A percentile compares a stretch with the other conserved stretches of the same genome.
Evolutionary conservation across 805 yeast genomes (phyloP).

Genomic region (Barnettozyma salicaria): DNA sequence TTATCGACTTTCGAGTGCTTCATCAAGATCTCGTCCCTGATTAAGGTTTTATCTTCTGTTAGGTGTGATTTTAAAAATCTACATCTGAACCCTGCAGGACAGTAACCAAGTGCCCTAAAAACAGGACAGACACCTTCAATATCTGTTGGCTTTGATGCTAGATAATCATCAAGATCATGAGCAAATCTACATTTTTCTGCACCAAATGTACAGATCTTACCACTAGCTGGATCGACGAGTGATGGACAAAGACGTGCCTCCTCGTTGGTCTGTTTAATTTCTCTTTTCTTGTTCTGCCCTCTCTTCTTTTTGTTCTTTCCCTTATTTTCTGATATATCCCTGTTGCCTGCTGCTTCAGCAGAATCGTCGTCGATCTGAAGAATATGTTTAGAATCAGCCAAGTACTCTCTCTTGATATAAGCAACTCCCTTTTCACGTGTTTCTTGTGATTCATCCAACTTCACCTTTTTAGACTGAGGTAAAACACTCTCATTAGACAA

Average conservation of each 20-base stretch:
- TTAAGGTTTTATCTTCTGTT: constrained; percentile 37
- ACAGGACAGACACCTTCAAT: constrained; percentile 82
- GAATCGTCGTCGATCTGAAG: constrained; percentile 38
- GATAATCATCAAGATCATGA: constrained; percentile 66
- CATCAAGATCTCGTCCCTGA: constrained; percentile 39
- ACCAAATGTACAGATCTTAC: constrained; percentile 53
- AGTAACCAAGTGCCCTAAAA: constrained; percentile 70
- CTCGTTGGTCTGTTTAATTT: constrained; percentile 63
- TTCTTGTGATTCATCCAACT: constrained; percentile 7
- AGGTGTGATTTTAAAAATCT: constrained; percentile 80
- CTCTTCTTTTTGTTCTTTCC: constrained; percentile 47
- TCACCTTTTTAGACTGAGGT: constrained; percentile 14
- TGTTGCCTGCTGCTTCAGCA: constrained; percentile 37
- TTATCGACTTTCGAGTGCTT: constrained; percentile 32
- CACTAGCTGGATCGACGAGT: constrained; percentile 47
- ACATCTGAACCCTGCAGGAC: constrained; percentile 91
- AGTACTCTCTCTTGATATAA: constrained; percentile 64
- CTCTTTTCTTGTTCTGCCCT: constrained; percentile 84
- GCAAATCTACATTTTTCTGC: constrained; percentile 65
- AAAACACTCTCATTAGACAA: constrained; percentile 10
- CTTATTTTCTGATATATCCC: constrained; percentile 30
- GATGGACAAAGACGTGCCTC: constrained; percentile 59
- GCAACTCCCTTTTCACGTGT: constrained; percentile 52
- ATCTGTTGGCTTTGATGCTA: constrained; percentile 63
- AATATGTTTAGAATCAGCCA: constrained; percentile 32